Base-by-base conservation (phyloP, 345 rosid species). In the Brassica incana region DNA sequence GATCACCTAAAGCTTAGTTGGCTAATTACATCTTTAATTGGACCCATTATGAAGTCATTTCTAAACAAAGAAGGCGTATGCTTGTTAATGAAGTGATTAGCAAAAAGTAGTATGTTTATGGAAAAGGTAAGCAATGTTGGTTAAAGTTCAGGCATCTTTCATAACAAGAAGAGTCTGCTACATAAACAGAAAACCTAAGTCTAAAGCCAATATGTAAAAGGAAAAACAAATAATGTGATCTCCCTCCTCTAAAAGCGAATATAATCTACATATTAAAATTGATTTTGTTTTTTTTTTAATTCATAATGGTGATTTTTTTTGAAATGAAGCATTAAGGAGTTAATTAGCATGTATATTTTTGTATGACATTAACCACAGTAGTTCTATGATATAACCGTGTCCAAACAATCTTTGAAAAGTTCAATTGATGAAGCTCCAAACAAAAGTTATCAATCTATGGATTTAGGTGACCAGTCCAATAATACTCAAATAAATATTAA, bases 1-100 rank as follows among this genome's bases (percentile, higher is more conserved):
- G 54, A 30, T 56, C 72, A 78, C 77, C 81, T 71, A 62, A 77
- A 54, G 32, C 5, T 65, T 78, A 8, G 48, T 29, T 72, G 23
- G 61, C 60, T 72, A 65, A 56, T 65, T 56, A 78, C 48, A 64
- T 54, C 59, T 36, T 35, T 27, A 64, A 10, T 38, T 48, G 77
- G 72, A 8, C 50, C 64, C 77, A 65, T 56, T 35, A 14, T 33
- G 38, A 70, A 77, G 71, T 63, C 7, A 12, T 77, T 71, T 77
- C 76, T 20, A 63, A 63, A n/a, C 74, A 62, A 48, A 32, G 43
- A 30, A 70, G 40, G 38, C 38, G 15, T 77, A 69, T 29, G 36
- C 69, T 62, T 77, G 45, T 77, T 64, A 27, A 40, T 63, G 29
- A 65, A 78, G 45, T 50, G 65, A 50, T 70, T 70, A 70, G 12